A percentile compares a stretch with the other conserved stretches of the same genome.
Conservation (phyloP, 2,329 filamentous ascomycete species). For the Fusarium multiceps region DNA sequence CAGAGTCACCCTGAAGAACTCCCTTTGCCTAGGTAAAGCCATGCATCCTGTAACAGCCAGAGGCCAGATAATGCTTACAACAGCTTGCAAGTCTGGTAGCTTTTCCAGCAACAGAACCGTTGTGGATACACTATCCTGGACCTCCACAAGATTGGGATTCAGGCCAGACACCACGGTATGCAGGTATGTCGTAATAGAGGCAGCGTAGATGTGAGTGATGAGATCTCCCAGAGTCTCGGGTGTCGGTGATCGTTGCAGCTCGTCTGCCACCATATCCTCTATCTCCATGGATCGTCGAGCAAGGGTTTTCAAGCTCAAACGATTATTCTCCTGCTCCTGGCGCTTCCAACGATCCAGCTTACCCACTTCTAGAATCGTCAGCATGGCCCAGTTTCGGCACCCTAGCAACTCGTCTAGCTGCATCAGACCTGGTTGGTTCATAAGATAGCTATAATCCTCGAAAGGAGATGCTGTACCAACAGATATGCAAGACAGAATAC, state of each 20-base stretch:
- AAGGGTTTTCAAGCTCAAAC: neutral
- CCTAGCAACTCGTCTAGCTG: neutral
- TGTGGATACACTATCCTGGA: neutral
- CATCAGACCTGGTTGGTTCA: neutral
- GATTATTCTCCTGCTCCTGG: neutral
- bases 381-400: neutral
- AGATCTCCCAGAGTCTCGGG: neutral
- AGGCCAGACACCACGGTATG: neutral
- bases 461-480: neutral
- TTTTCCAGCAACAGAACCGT: neutral
- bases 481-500: neutral
- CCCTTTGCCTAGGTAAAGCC: neutral
- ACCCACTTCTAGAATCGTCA: neutral
- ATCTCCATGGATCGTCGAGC: neutral
- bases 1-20: neutral
- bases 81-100: neutral
- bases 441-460: neutral
- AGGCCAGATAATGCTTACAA: neutral
- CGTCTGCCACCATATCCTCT: neutral
- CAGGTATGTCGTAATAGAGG: neutral
- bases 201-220: neutral
- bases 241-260: neutral
- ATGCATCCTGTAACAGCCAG: neutral
- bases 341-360: neutral
- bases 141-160: neutral